These are phyloP conservation scores for Prunus yedoensis DNA, from an alignment of 331 rosid genomes.

Conservation along the genomic window DNA sequence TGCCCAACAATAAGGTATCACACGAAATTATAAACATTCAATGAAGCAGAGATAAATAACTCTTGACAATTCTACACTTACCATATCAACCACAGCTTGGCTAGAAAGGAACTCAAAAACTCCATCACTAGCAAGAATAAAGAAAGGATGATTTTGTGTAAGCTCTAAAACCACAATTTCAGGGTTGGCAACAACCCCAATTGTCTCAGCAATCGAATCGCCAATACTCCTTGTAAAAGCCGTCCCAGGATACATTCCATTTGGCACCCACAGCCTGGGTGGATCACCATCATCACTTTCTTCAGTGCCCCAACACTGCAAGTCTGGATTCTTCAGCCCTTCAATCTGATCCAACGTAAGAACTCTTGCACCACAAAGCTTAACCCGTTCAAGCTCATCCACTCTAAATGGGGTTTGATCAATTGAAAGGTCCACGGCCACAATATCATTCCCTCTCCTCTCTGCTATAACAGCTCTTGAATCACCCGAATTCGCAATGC, in stretches of 20 bases:
- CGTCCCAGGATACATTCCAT: conserved; percentile 98
- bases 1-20: conserved; percentile 20
- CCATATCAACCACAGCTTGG: conserved; percentile 94
- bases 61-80: conserved; percentile 18
- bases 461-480: conserved; percentile 93
- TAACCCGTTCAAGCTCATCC: conserved; percentile 90
- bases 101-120: conserved; percentile 97
- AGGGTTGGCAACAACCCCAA: conserved; percentile 96
- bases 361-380: conserved; percentile 93
- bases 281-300: conserved; percentile 98
- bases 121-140: conserved; percentile 96
- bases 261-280: conserved; percentile 93
- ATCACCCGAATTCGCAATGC: conserved; percentile 90
- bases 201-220: conserved; percentile 87
- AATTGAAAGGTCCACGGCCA: conserved; percentile 87
- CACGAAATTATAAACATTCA: neutral
- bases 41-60: conserved; percentile 4
- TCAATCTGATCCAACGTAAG: conserved; percentile 98
- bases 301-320: conserved; percentile 93
- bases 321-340: conserved; percentile 90
- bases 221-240: conserved; percentile 96
- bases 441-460: conserved; percentile 66
- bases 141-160: conserved; percentile 76
- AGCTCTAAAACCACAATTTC: conserved; percentile 91
- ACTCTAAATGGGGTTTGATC: conserved; percentile 87